Conservation (phyloP, 148 eudicot genomes). For the Euryodendron excelsum region DNA sequence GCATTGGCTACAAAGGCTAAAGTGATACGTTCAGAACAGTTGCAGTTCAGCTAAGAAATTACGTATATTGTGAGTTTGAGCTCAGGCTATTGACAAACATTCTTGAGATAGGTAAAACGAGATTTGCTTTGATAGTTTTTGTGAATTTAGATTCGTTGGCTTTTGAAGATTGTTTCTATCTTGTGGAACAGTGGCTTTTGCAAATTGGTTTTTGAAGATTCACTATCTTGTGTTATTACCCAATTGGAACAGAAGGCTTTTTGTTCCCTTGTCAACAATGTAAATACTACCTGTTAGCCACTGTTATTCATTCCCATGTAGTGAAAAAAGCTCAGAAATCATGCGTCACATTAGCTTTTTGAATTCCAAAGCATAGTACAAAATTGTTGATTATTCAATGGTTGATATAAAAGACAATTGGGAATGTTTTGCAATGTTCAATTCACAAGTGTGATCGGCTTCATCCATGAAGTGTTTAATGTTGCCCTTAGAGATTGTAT, state of each 20-base stretch:
- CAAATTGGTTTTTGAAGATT: too few relatives aligned
- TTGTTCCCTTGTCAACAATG: not conserved
- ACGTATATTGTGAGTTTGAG: not conserved
- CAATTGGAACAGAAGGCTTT: not conserved
- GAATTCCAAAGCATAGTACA: not conserved
- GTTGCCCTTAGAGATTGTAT: too few relatives aligned
- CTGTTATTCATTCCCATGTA: not conserved
- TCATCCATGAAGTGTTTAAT: too few relatives aligned
- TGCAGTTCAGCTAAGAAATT: not conserved
- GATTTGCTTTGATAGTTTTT: not conserved
- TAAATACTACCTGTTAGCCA: not conserved
- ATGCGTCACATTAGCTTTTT: too few relatives aligned
- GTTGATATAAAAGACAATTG: too few relatives aligned
- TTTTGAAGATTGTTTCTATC: not conserved
- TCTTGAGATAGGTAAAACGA: slow-evolving; percentile 12
- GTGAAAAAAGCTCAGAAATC: not conserved
- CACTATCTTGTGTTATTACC: too few relatives aligned
- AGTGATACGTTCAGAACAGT: not conserved
- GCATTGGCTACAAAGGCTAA: slow-evolving; percentile 55
- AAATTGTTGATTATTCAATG: not conserved
- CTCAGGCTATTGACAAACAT: not conserved
- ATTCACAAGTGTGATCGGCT: too few relatives aligned
- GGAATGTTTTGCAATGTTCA: too few relatives aligned
- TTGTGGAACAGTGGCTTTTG: too few relatives aligned
- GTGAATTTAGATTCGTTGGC: not conserved